Evolutionary conservation across 345 rosid genomes (phyloP), one percentile per base, ranked within the genome.

Genomic region (Citrus reticulata): DNA sequence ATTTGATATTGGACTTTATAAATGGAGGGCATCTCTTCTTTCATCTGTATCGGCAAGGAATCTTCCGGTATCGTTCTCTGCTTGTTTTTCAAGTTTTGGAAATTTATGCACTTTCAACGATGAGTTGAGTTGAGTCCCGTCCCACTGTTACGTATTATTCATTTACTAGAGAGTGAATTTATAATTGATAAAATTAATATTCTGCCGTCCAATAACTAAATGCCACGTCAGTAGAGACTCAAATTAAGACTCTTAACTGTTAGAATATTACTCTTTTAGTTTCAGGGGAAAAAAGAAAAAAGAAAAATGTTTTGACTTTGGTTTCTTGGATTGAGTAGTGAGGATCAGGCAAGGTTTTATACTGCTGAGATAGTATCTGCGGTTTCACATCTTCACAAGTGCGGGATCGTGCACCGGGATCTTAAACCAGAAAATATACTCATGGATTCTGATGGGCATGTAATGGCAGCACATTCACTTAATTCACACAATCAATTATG

Each of bases 21-120:
- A 92, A 90, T 59, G 96, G 93, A 61, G 93, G 93, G 27, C 96
- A 92, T 81, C 92, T 92, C 68, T 92, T 92, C 88, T 92, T 89
- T 84, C 93, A 92, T 81, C 87, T 92, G 13, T 89, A 88, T 78
- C 83, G 90, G 65, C 93, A 92, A 78, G 91, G 91, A 42, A 75
- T 90, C 76, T 92, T 92, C 89, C 85, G 96, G 92, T 89, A 89
- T 40, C 46, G 40, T 3, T 13, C 51, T 46, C 51, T 54, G 6
- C 58, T 17, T 54, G 20, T 54, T 11, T 70, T 17, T 68, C 37
- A 14, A 30, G 30, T 7, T 76, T 73, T 4, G 71, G 72, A 40
- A 54, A 14, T 65, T 71, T 63, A 16, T 65, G 58, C 58, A 54
- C 22, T 54, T 17, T 46, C 51, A 46, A 46, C 10, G 51, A 46